Percentiles rank a stretch among this genome's conserved stretches.
These are phyloP conservation scores for Astrothelium subdiscretum DNA, from an alignment of 495 filamentous ascomycete species.

Conservation along the genomic window DNA sequence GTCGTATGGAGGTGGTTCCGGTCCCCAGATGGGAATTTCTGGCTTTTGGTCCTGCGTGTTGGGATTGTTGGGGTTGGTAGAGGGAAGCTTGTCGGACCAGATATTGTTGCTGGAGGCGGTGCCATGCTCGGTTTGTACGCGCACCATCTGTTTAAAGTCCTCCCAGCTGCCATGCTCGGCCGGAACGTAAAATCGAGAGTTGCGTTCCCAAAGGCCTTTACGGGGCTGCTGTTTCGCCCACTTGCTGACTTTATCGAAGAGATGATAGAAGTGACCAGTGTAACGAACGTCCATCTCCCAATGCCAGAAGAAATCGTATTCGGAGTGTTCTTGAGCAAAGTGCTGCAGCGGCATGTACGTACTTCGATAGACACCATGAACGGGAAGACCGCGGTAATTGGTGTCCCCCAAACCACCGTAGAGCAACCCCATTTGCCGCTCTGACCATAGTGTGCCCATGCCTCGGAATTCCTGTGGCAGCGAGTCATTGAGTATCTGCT, in stretches of 20 bases:
- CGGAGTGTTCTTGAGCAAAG: conserved; percentile 79
- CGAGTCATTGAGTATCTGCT: conserved; percentile 52
- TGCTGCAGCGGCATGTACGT: conserved; percentile 90
- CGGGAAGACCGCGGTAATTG: conserved; percentile 57
- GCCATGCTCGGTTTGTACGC: conserved; percentile 76
- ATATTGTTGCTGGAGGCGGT: conserved; percentile 62
- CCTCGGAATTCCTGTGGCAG: conserved; percentile 81
- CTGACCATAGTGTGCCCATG: conserved; percentile 83
- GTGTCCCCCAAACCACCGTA: conserved; percentile 75
- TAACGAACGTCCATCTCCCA: conserved; percentile 98
- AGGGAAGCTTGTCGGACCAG: conserved; percentile 41
- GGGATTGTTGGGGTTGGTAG: conserved; percentile 21
- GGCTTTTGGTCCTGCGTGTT: conserved; percentile 39
- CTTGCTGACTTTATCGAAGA: conserved; percentile 58
- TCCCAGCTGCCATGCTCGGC: conserved; percentile 81
- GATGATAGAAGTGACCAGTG: conserved; percentile 90
- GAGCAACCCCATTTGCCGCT: conserved; percentile 76
- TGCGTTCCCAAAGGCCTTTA: conserved; percentile 90
- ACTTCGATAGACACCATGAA: conserved; percentile 84
- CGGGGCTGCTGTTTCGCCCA: conserved; percentile 81
- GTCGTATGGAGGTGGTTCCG: conserved; percentile 49
- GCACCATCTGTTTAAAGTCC: conserved; percentile 85
- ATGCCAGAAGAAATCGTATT: conserved; percentile 96
- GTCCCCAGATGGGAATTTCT: conserved; percentile 77
- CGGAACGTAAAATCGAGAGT: conserved; percentile 82